Conservation (phyloP, 164 flowering plant species). For the Vitis cinerea region DNA sequence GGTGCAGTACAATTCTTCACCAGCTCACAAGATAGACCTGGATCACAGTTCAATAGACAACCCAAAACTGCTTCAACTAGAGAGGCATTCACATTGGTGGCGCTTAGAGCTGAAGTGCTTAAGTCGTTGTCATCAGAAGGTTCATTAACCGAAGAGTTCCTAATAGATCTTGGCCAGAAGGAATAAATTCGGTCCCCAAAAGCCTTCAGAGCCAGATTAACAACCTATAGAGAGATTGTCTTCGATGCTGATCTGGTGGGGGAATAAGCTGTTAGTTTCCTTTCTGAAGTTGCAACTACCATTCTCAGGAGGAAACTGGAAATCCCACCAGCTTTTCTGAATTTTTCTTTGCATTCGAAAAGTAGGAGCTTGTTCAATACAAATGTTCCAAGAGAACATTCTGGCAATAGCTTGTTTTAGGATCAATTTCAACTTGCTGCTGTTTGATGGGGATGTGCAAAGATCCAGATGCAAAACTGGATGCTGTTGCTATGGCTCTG, state of each 20-base stretch:
- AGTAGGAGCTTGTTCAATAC: too few relatives aligned
- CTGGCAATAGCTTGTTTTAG: too few relatives aligned
- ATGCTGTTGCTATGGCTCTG: conserved; percentile 90
- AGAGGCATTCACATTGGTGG: conserved; percentile 62
- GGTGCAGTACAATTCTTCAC: conserved; percentile 66
- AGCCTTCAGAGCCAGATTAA: conserved; percentile 48
- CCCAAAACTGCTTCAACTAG: conserved; percentile 79
- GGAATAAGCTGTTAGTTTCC: too few relatives aligned
- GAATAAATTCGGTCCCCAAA: conserved; percentile 60
- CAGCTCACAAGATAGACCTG: conserved; percentile 81
- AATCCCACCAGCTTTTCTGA: too few relatives aligned
- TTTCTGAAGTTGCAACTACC: too few relatives aligned
- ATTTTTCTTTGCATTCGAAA: too few relatives aligned
- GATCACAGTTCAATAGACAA: conserved; percentile 78
- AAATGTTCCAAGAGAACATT: too few relatives aligned
- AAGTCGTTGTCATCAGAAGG: conserved; percentile 30
- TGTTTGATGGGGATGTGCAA: conserved; percentile 36
- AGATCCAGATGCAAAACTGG: conserved; percentile 92
- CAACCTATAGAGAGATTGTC: conserved; percentile 16
- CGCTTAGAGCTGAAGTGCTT: conserved; percentile 36
- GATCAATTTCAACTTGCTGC: too few relatives aligned
- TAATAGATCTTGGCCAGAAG: conserved; percentile 85
- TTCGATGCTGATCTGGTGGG: too few relatives aligned
- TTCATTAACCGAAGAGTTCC: conserved; percentile 20
- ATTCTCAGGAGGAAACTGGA: too few relatives aligned